These are phyloP conservation scores for Discostella stelligera DNA, from an alignment of 352 stramenopile species.

Conservation along the genomic window DNA sequence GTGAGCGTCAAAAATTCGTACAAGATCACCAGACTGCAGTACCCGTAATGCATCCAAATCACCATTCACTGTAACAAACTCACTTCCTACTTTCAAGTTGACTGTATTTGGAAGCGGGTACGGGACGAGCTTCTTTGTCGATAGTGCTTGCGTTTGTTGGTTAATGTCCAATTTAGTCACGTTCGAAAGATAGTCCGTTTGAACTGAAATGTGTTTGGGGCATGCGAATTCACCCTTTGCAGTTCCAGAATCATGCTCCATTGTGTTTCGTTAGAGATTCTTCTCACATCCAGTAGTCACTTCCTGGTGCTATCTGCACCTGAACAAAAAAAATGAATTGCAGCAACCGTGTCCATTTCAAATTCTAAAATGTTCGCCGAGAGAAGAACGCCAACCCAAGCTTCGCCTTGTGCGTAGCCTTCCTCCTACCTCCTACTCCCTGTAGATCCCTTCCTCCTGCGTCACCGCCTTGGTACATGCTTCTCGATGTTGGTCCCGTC, in stretches of 20 bases:
- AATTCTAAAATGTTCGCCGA: neutral
- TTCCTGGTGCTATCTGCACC: neutral
- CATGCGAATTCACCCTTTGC: slow-evolving; percentile 14
- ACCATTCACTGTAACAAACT: slow-evolving; percentile 31
- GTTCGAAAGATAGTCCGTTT: slow-evolving; percentile 18
- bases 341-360: neutral
- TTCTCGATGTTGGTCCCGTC: too few species aligned
- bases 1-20: slow-evolving; percentile 38
- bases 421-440: too few species aligned
- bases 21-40: slow-evolving; percentile 22
- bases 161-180: neutral
- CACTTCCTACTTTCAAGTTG: slow-evolving; percentile 28
- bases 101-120: slow-evolving; percentile 33
- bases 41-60: neutral
- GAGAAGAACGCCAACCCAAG: too few species aligned
- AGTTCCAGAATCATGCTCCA: slow-evolving; percentile 4
- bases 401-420: too few species aligned
- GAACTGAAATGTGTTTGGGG: slow-evolving; percentile 24
- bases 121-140: slow-evolving; percentile 12
- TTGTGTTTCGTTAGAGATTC: neutral
- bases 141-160: neutral
- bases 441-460: too few species aligned
- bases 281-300: neutral
- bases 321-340: neutral
- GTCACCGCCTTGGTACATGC: too few species aligned